phyloP scores from a whole-genome alignment of 768 basidiomycete genomes.

The Leccinellum luteum region DNA sequence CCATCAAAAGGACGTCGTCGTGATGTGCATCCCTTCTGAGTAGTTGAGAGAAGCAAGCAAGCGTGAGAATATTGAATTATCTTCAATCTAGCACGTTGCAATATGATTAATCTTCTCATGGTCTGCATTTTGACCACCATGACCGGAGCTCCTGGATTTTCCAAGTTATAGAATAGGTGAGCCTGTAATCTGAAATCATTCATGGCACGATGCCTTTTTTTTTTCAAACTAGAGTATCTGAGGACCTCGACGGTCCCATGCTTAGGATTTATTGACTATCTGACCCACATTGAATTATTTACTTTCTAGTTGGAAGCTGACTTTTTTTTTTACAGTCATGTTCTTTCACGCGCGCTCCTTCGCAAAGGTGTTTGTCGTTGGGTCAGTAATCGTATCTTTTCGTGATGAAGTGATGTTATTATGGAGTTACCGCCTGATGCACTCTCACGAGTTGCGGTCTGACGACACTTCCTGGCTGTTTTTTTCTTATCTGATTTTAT shows the following conservation, averaged over 20 bases:
- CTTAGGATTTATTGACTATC: background rate
- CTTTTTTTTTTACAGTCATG: background rate
- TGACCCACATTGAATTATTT: background rate
- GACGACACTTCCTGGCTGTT: slow-evolving; percentile 15
- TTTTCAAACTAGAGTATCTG: slow-evolving; percentile 12
- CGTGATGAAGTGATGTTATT: slow-evolving; percentile 12
- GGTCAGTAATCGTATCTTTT: background rate
- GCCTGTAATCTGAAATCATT: background rate
- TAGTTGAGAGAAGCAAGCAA: background rate
- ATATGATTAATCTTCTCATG: no score
- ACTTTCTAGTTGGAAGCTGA: background rate
- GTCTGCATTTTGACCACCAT: background rate
- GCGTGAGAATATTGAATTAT: slow-evolving; percentile 7
- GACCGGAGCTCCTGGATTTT: background rate
- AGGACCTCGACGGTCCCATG: slow-evolving; percentile 4
- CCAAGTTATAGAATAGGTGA: background rate
- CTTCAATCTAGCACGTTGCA: no score
- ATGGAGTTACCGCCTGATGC: slow-evolving; percentile 17
- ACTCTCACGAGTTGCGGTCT: slow-evolving; percentile 3
- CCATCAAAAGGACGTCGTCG: slow-evolving; percentile 46
- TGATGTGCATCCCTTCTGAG: background rate
- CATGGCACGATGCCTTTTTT: background rate
- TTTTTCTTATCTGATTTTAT: slow-evolving; percentile 14
- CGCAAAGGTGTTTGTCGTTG: background rate
- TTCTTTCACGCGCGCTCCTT: background rate